These are phyloP conservation scores for Monilinia laxa DNA, from an alignment of 2,329 filamentous ascomycete genomes.

Conservation along the genomic window DNA sequence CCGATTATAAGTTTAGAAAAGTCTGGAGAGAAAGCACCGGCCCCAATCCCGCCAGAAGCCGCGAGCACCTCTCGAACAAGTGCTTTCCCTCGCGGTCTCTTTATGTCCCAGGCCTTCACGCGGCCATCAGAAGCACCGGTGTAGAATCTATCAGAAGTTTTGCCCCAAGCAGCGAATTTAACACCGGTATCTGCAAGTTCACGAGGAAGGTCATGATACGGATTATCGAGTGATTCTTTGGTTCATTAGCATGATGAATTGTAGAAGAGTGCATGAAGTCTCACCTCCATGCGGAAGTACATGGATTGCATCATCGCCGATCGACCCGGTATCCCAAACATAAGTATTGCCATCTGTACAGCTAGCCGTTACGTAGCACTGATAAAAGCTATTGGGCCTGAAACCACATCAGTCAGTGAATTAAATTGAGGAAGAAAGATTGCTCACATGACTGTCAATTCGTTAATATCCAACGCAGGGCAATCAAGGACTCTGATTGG, in stretches of 20 bases:
- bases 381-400: constrained; percentile 51
- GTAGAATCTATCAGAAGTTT: constrained; percentile 57
- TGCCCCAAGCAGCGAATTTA: constrained; percentile 63
- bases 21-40: constrained; percentile 59
- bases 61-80: constrained; percentile 55
- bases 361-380: constrained; percentile 58
- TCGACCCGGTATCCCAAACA: constrained; percentile 58
- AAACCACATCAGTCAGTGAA: constrained; percentile 32
- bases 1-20: constrained; percentile 56
- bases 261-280: neutral
- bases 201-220: constrained; percentile 38
- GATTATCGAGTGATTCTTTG: constrained; percentile 38
- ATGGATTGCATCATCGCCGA: constrained; percentile 56
- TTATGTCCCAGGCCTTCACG: constrained; percentile 63
- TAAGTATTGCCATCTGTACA: constrained; percentile 63
- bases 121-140: constrained; percentile 63
- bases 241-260: constrained; percentile 23
- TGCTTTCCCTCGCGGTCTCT: constrained; percentile 44
- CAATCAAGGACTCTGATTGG: constrained; percentile 59
- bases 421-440: neutral
- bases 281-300: constrained; percentile 53
- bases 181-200: constrained; percentile 60
- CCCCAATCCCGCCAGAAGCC: constrained; percentile 56
- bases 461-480: constrained; percentile 60
- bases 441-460: constrained; percentile 54